phyloP scores from a whole-genome alignment of 2,329 filamentous ascomycete genomes.

The Trichophyton schoenleinii region DNA sequence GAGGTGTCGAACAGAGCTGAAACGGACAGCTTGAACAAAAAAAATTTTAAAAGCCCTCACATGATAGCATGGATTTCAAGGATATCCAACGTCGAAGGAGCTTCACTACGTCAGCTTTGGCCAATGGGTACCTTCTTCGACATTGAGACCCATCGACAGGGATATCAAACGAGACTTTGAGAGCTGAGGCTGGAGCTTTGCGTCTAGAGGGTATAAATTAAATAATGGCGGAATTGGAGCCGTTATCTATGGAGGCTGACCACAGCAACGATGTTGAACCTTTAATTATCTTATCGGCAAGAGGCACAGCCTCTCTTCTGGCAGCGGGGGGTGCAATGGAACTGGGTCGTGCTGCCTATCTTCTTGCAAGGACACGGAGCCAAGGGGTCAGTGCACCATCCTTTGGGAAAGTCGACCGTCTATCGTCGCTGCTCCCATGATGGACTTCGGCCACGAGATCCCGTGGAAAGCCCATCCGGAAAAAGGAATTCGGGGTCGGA shows the following conservation, averaged over 20 bases:
- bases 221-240: neutral
- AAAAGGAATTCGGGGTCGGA: neutral
- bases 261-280: neutral
- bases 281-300: neutral
- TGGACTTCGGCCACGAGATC: neutral
- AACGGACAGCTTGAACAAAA: neutral
- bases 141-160: neutral
- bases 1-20: neutral
- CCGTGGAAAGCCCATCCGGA: neutral
- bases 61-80: neutral
- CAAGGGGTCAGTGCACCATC: conserved; percentile 2
- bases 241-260: neutral
- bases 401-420: neutral
- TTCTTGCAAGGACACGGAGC: neutral
- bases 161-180: neutral
- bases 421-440: neutral
- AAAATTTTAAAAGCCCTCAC: neutral
- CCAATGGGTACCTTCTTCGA: neutral
- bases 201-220: neutral
- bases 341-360: neutral
- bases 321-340: neutral
- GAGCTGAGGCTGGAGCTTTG: neutral
- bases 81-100: neutral
- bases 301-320: neutral
- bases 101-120: neutral